A percentile compares a stretch with the other conserved stretches of the same genome.
Evolutionary conservation across 305 asterid genomes (phyloP).

Genomic region (Fraxinus angustifolia): DNA sequence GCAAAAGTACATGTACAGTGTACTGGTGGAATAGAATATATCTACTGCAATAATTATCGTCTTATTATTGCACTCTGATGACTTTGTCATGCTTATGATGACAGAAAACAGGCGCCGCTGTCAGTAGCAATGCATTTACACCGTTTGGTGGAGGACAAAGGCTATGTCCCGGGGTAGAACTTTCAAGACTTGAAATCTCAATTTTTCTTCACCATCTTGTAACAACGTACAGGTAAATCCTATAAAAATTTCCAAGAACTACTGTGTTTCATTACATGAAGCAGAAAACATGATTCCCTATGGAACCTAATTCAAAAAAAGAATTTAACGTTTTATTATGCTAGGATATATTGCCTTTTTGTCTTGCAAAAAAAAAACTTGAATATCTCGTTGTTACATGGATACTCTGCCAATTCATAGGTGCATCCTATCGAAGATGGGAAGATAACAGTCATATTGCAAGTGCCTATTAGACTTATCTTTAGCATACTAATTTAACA

Average conservation of each 20-base stretch:
- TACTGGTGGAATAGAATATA: neutral
- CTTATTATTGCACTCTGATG: neutral
- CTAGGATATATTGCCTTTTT: neutral
- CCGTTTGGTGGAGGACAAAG: conserved; percentile 99
- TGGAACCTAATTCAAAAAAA: neutral
- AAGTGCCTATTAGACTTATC: neutral
- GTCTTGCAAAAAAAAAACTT: neutral
- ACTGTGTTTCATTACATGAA: neutral
- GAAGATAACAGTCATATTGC: neutral
- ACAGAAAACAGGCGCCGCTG: conserved; percentile 48
- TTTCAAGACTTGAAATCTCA: conserved; percentile 82
- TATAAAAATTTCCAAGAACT: neutral
- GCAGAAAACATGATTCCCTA: neutral
- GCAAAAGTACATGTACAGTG: neutral
- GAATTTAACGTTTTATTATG: neutral
- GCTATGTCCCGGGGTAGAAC: conserved; percentile 89
- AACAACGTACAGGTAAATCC: conserved; percentile 66
- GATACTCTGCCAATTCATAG: neutral
- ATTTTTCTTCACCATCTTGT: conserved; percentile 84
- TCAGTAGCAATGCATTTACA: conserved; percentile 58
- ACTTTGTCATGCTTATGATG: neutral
- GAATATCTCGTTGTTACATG: neutral
- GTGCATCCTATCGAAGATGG: neutral
- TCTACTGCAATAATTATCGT: neutral
- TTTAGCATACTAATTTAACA: neutral